These are phyloP conservation scores for Microbotryum scabiosae DNA, from an alignment of 1,284 basidiomycete species.

Conservation along the genomic window DNA sequence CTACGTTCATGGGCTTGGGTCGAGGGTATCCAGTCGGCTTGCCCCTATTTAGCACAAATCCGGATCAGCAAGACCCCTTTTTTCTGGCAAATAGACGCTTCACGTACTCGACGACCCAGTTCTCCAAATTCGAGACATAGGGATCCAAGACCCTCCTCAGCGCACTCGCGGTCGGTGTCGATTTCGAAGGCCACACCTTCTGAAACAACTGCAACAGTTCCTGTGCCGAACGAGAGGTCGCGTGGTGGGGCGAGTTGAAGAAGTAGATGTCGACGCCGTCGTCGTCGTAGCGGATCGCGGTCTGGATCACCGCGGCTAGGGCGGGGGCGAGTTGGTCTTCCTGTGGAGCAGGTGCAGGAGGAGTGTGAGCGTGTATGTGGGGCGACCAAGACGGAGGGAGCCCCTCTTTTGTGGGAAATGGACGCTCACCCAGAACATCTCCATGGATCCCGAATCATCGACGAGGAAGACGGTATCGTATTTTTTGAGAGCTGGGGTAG, in stretches of 20 bases:
- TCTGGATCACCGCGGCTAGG: neutral
- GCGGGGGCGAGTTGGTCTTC: slow-evolving; percentile 2
- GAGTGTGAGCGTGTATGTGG: too few relatives aligned
- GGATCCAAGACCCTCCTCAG: slow-evolving; percentile 17
- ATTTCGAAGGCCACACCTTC: slow-evolving; percentile 9
- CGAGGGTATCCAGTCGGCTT: slow-evolving; percentile 10
- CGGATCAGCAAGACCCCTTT: neutral
- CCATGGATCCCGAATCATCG: slow-evolving; percentile 6
- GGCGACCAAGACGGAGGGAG: too few relatives aligned
- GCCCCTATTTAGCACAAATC: neutral
- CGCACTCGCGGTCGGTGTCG: slow-evolving; percentile 13
- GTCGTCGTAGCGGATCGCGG: neutral
- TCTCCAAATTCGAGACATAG: slow-evolving; percentile 5
- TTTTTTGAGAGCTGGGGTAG: neutral
- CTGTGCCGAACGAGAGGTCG: neutral
- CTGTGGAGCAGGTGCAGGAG: too few relatives aligned
- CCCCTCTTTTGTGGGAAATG: too few relatives aligned
- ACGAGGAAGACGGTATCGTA: slow-evolving; percentile 12
- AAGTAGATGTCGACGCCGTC: slow-evolving; percentile 26
- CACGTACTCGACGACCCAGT: slow-evolving; percentile 1
- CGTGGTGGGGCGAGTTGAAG: slow-evolving; percentile 9
- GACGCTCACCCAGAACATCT: slow-evolving; percentile 6
- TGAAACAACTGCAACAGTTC: slow-evolving; percentile 15
- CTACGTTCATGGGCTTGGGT: slow-evolving; percentile 20
- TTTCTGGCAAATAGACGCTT: neutral